Evolutionary conservation across 176 grass and related monocot species (phyloP), one percentile per base, ranked within the genome.

Genomic region (Avena sativa): DNA sequence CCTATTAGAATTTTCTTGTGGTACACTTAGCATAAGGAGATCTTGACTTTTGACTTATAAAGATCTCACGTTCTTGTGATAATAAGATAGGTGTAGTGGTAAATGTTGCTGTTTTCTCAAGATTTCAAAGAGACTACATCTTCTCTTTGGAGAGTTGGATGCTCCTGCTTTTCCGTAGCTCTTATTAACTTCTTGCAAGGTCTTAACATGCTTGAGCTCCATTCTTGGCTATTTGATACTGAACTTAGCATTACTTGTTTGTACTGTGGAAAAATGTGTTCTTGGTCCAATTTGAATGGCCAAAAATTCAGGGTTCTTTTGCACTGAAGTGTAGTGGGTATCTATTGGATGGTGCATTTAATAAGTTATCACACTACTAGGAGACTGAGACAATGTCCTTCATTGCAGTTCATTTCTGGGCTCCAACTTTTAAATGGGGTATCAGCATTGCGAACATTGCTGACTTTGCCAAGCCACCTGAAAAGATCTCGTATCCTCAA

Each of bases 341-440:
- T 55, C 17, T 69, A 75, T 66, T 52, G 12, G 17, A 83, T 63
- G 9, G 3, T 6, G 8, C 40, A 87, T 86, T 86, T 64, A 48
- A 48, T 34, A 30, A 58, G 30, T 65, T 51, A 68, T 62, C 3
- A 2, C n/a, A n/a, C 21, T 83, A 16, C 21, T 83, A 46, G 28
- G 32, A 56, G 13, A 17, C 47, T 50, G 12, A 44, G 12, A 71
- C 23, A 83, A 66, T 14, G 40, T 36, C 60, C 40, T n/a, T 84
- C 40, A 5, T 80, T 86, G 74, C 79, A 91, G 92, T 98, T 95
- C 93, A 94, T 91, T 94, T 95, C 81, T 95, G 96, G 96, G 93
- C 93, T 15, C 92, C 91, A 14, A 98, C 92, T 51, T 98, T 98
- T 63, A 98, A 98, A 89, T 98, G 96, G 96, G 93, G 88, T n/a